These are phyloP conservation scores for Pseudevernia furfuracea DNA, from an alignment of 495 filamentous ascomycete species.

Conservation along the genomic window DNA sequence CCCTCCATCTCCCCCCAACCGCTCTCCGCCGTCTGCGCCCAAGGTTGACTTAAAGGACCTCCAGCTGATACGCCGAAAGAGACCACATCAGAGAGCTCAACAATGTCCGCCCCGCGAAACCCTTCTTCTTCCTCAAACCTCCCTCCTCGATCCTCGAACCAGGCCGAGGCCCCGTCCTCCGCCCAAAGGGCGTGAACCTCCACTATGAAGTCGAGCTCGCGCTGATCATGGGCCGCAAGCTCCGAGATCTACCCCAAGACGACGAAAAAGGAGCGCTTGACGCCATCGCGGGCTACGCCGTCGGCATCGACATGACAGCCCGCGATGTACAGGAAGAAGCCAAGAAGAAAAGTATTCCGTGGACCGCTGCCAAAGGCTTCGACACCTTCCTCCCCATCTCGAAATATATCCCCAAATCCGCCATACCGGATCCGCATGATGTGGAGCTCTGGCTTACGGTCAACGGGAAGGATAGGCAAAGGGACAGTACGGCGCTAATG, in stretches of 20 bases:
- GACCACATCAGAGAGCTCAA: constrained; percentile 93
- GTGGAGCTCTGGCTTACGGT: constrained; percentile 77
- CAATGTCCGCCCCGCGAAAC: constrained; percentile 75
- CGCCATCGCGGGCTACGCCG: constrained; percentile 58
- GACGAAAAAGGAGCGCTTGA: constrained; percentile 46
- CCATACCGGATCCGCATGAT: constrained; percentile 79
- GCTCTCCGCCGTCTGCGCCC: background rate
- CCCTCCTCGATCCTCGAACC: constrained; percentile 72
- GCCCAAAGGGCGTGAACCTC: constrained; percentile 69
- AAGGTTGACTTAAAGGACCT: constrained; percentile 13
- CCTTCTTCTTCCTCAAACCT: constrained; percentile 99
- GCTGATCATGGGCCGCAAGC: constrained; percentile 68
- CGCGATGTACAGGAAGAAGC: constrained; percentile 90
- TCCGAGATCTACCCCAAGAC: constrained; percentile 63
- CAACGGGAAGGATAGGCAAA: constrained; percentile 64
- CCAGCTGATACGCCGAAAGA: constrained; percentile 38
- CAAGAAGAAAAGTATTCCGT: constrained; percentile 93
- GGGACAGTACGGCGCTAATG: constrained; percentile 86
- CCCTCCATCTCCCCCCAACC: constrained; percentile 3
- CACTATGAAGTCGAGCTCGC: constrained; percentile 96
- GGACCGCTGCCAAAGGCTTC: constrained; percentile 92
- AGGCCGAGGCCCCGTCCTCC: constrained; percentile 69
- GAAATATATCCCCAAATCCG: constrained; percentile 64
- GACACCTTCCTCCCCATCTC: constrained; percentile 91
- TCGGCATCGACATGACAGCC: constrained; percentile 89